Conservation (phyloP, 352 stramenopile species). For the Phytophthora megakarya region DNA sequence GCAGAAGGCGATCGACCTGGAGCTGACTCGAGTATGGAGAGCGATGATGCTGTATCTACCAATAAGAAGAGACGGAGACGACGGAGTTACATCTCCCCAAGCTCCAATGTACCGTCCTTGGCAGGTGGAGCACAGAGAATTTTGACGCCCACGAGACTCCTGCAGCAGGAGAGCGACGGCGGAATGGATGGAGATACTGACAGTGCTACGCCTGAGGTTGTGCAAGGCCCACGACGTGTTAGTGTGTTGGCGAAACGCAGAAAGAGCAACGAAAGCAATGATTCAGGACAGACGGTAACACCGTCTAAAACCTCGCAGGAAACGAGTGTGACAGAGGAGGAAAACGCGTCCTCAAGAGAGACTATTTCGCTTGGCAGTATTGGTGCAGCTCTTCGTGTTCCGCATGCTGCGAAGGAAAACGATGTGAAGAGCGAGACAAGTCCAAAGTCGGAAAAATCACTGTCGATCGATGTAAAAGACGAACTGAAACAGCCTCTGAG, state of each 20-base stretch:
- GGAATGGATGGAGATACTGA: slow-evolving; percentile 38
- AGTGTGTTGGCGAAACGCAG: slow-evolving; percentile 23
- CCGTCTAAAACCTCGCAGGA: not conserved
- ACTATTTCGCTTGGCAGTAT: slow-evolving; percentile 34
- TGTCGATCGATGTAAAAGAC: slow-evolving; percentile 7
- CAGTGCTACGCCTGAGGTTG: slow-evolving; percentile 20
- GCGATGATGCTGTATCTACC: not conserved
- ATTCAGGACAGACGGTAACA: slow-evolving; percentile 1
- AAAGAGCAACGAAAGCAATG: slow-evolving; percentile 17
- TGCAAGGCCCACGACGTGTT: slow-evolving; percentile 27
- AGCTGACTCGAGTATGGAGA: not conserved
- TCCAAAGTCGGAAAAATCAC: not conserved
- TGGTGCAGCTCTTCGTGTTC: slow-evolving; percentile 19
- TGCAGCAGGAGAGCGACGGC: slow-evolving; percentile 30
- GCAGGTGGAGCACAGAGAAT: slow-evolving; percentile 64
- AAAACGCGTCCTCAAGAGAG: slow-evolving; percentile 12
- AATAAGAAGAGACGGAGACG: slow-evolving; percentile 50
- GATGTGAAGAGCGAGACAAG: slow-evolving; percentile 3
- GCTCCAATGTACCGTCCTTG: slow-evolving; percentile 46
- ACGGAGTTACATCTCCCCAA: slow-evolving; percentile 54
- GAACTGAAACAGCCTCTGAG: slow-evolving; percentile 7
- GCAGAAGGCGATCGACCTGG: not conserved
- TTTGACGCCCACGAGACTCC: slow-evolving; percentile 48
- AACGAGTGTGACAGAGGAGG: slow-evolving; percentile 14
- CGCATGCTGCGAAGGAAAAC: slow-evolving; percentile 5